phyloP scores from a whole-genome alignment of 1,139 yeast genomes.

The Petasospora fabianii region DNA sequence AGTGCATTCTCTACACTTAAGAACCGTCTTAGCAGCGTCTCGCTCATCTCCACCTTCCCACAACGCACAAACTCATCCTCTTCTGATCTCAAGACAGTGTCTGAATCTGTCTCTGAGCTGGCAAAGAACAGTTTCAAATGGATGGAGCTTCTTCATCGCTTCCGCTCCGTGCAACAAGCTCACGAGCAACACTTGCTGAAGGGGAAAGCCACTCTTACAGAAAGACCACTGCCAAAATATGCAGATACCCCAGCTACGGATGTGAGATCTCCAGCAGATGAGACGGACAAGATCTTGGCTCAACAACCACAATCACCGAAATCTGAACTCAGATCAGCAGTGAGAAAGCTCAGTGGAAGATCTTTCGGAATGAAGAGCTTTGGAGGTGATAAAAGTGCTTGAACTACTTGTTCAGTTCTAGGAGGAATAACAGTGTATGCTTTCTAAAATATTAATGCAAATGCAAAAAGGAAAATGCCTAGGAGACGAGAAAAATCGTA shows the following conservation, averaged over 20 bases:
- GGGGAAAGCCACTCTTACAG: constrained; percentile 10
- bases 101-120: constrained; percentile 12
- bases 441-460: too few relatives aligned
- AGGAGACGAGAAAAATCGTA: constrained; percentile 1
- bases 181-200: constrained; percentile 36
- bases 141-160: constrained; percentile 61
- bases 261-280: constrained; percentile 16
- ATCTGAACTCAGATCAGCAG: constrained; percentile 22
- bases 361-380: constrained; percentile 28
- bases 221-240: constrained; percentile 22
- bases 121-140: constrained; percentile 28
- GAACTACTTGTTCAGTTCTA: too few relatives aligned
- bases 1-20: constrained; percentile 82
- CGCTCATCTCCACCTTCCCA: constrained; percentile 22
- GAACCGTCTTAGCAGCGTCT: constrained; percentile 56
- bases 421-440: too few relatives aligned
- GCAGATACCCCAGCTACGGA: constrained; percentile 20
- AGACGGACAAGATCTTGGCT: constrained; percentile 2
- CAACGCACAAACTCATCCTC: constrained; percentile 4
- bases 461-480: too few relatives aligned
- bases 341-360: constrained; percentile 28
- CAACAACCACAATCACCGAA: constrained; percentile 9
- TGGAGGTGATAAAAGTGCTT: constrained; percentile 21
- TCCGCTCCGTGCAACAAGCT: constrained; percentile 54
- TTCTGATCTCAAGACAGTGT: constrained; percentile 7